phyloP scores from a whole-genome alignment of 2,329 filamentous ascomycete genomes.

The Hymenoscyphus infarciens region DNA sequence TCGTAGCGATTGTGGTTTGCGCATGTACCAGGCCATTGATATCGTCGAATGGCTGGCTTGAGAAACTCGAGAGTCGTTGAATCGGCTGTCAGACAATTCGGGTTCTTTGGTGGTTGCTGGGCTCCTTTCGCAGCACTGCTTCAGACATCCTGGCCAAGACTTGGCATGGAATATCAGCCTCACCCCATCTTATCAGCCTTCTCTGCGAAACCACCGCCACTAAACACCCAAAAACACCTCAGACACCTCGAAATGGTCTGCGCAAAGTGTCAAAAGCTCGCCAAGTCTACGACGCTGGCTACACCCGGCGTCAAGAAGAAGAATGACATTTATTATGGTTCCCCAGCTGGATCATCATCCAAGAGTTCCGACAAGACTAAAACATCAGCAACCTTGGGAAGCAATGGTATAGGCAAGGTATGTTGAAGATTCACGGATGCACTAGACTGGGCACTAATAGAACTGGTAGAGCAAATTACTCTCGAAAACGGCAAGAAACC shows the following conservation, averaged over 20 bases:
- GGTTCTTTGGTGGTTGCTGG: not conserved
- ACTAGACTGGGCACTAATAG: not conserved
- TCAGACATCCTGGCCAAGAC: not conserved
- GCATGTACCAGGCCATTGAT: slow-evolving; percentile 10
- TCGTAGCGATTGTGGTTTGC: not conserved
- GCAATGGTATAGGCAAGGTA: slow-evolving; percentile 58
- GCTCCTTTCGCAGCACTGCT: not conserved
- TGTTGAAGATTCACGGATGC: slow-evolving; percentile 15
- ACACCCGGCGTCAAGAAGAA: slow-evolving; percentile 65
- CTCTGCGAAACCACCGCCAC: slow-evolving; percentile 8
- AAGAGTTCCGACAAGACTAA: slow-evolving; percentile 41
- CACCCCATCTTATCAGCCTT: slow-evolving; percentile 5
- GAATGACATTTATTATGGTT: slow-evolving; percentile 63
- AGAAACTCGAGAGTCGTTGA: not conserved
- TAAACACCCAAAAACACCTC: slow-evolving; percentile 18
- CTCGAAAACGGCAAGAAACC: slow-evolving; percentile 62
- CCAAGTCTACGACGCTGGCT: slow-evolving; percentile 57
- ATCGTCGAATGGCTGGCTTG: not conserved
- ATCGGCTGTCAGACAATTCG: not conserved
- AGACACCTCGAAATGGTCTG: slow-evolving; percentile 53
- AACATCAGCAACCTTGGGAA: slow-evolving; percentile 52
- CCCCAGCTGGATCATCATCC: slow-evolving; percentile 40
- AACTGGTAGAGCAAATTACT: slow-evolving; percentile 57
- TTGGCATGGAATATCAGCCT: slow-evolving; percentile 1
- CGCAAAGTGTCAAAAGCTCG: slow-evolving; percentile 59